These are phyloP conservation scores for Cucurbita maxima DNA, from an alignment of 306 rosid genomes.

Conservation along the genomic window DNA sequence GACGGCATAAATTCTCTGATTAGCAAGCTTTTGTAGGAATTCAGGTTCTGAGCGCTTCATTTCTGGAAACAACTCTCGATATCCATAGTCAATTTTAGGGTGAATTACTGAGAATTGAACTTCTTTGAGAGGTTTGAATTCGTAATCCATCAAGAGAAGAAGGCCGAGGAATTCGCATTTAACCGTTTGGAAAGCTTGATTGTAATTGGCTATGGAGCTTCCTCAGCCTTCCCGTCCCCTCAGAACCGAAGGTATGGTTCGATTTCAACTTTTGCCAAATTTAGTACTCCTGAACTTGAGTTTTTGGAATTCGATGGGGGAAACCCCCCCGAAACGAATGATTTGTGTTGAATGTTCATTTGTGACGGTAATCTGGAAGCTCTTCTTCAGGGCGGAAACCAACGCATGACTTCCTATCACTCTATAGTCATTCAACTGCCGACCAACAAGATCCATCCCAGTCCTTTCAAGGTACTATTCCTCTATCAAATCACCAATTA, in stretches of 20 bases:
- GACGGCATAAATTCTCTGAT: not conserved
- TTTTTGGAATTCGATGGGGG: not conserved
- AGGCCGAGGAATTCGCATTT: not conserved
- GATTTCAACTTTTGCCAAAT: not conserved
- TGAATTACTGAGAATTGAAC: not conserved
- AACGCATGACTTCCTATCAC: slow-evolving; percentile 87
- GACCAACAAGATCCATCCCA: slow-evolving; percentile 86
- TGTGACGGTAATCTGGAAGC: not conserved
- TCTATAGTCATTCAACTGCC: slow-evolving; percentile 51
- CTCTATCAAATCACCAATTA: too few species aligned
- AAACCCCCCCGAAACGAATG: too few species aligned
- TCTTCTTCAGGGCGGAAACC: slow-evolving; percentile 57
- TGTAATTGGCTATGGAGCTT: slow-evolving; percentile 49
- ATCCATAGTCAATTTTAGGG: not conserved
- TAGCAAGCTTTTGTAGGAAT: not conserved
- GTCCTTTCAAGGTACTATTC: slow-evolving; percentile 52
- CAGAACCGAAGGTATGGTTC: slow-evolving; percentile 44
- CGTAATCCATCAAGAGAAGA: too few species aligned
- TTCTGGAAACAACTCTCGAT: not conserved
- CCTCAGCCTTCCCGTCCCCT: slow-evolving; percentile 55
- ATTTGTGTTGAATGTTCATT: not conserved
- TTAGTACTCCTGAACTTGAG: not conserved
- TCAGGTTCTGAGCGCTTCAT: not conserved
- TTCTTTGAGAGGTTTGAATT: not conserved
- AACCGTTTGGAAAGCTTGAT: not conserved